These are phyloP conservation scores for Verticillium isaacii DNA, from an alignment of 2,329 filamentous ascomycete genomes.

Conservation along the genomic window DNA sequence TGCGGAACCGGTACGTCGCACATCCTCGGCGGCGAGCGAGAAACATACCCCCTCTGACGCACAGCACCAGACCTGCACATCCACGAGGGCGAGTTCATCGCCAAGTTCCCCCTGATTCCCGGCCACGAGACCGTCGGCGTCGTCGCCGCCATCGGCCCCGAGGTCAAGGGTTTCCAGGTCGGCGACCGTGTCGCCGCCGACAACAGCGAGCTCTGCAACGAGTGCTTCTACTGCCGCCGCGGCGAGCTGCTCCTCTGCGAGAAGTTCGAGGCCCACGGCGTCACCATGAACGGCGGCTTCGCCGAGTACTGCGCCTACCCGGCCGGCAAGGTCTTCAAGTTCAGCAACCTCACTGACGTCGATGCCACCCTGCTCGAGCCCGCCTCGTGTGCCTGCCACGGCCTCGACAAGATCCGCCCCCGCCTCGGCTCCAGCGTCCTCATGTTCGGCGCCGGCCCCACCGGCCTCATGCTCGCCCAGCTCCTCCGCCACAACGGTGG, in stretches of 20 bases:
- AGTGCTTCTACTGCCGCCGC: slow-evolving; percentile 70
- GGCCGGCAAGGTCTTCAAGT: slow-evolving; percentile 55
- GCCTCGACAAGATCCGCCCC: slow-evolving; percentile 63
- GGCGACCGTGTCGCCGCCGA: slow-evolving; percentile 62
- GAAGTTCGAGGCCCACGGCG: slow-evolving; percentile 62
- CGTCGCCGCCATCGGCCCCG: slow-evolving; percentile 51
- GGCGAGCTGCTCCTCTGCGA: slow-evolving; percentile 66
- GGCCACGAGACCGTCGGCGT: slow-evolving; percentile 66
- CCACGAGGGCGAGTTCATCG: slow-evolving; percentile 64
- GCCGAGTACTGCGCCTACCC: slow-evolving; percentile 61
- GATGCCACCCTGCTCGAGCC: slow-evolving; percentile 68
- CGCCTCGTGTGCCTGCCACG: slow-evolving; percentile 67
- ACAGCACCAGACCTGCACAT: slow-evolving; percentile 39
- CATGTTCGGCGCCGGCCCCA: slow-evolving; percentile 63
- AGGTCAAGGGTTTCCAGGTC: slow-evolving; percentile 55
- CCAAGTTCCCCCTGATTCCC: slow-evolving; percentile 61
- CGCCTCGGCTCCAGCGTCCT: slow-evolving; percentile 61
- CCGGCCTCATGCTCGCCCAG: slow-evolving; percentile 60
- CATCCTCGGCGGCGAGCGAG: background rate
- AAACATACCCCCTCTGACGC: slow-evolving; percentile 8
- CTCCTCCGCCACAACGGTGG: slow-evolving; percentile 61
- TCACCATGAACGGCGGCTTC: slow-evolving; percentile 67
- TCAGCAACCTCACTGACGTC: slow-evolving; percentile 61
- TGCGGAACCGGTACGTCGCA: slow-evolving; percentile 48
- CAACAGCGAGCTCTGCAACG: slow-evolving; percentile 62